Percentiles rank a stretch among this genome's conserved stretches.
Evolutionary conservation across 2,329 filamentous ascomycete genomes (phyloP).

Genomic region (Ascosphaera acerosa): DNA sequence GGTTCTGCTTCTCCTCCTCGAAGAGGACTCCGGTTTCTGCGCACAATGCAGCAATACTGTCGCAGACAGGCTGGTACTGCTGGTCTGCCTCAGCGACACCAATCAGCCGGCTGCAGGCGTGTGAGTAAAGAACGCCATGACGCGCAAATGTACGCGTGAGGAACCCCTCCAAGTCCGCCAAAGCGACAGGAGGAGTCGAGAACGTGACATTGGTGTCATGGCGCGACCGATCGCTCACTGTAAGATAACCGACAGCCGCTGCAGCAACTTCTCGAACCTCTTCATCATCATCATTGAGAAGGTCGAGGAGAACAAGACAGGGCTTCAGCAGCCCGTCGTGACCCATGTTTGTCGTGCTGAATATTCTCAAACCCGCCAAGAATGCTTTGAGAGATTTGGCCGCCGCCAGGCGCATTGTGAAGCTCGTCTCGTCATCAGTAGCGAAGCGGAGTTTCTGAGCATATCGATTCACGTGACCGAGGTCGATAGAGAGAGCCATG

Average conservation of each 20-base stretch:
- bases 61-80: slow-evolving; percentile 8
- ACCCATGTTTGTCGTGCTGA: slow-evolving; percentile 6
- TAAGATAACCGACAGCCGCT: slow-evolving; percentile 14
- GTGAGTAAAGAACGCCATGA: slow-evolving; percentile 12
- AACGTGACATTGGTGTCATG: slow-evolving; percentile 9
- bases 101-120: slow-evolving; percentile 17
- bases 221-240: slow-evolving; percentile 12
- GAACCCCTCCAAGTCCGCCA: slow-evolving; percentile 15
- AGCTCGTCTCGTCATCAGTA: slow-evolving; percentile 20
- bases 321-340: slow-evolving; percentile 24
- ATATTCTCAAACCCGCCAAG: slow-evolving; percentile 18
- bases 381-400: slow-evolving; percentile 14
- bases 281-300: slow-evolving; percentile 74
- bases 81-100: slow-evolving; percentile 5
- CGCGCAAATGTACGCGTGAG: slow-evolving; percentile 12
- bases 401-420: slow-evolving; percentile 16
- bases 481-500: slow-evolving; percentile 5
- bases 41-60: slow-evolving; percentile 12
- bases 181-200: slow-evolving; percentile 26
- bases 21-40: slow-evolving; percentile 35
- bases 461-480: slow-evolving; percentile 12
- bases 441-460: slow-evolving; percentile 14
- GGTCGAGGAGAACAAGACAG: slow-evolving; percentile 44
- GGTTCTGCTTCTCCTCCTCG: slow-evolving; percentile 71
- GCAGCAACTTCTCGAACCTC: slow-evolving; percentile 47